Percentiles rank a stretch among this genome's conserved stretches.
These are phyloP conservation scores for Gardenia jasminoides DNA, from an alignment of 257 asterid genomes.

Conservation along the genomic window DNA sequence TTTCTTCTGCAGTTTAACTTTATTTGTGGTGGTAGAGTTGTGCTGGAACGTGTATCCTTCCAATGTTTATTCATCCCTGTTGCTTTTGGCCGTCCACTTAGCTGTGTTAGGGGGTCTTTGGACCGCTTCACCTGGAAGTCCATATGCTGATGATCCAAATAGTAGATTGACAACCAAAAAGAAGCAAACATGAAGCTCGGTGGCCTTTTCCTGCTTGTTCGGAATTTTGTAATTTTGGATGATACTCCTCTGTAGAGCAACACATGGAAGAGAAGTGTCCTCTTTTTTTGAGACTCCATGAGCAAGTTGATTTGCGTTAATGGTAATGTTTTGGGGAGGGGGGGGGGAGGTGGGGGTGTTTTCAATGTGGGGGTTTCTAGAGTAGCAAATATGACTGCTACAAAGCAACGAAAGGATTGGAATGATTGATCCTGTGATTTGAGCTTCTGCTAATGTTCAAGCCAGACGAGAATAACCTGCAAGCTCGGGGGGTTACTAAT, in stretches of 20 bases:
- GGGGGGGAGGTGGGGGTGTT: too few relatives aligned
- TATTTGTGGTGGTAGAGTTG: constrained; percentile 60
- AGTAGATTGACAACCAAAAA: constrained; percentile 22
- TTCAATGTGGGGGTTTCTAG: too few relatives aligned
- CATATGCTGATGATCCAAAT: constrained; percentile 38
- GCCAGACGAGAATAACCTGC: too few relatives aligned
- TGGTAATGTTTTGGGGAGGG: too few relatives aligned
- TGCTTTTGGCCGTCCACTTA: constrained; percentile 67
- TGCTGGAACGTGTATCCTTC: constrained; percentile 96
- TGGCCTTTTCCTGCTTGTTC: not conserved
- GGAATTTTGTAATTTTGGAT: constrained; percentile 3
- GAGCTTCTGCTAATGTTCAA: too few relatives aligned
- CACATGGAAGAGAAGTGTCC: not conserved
- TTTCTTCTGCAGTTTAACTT: constrained; percentile 51
- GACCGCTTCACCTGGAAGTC: constrained; percentile 56
- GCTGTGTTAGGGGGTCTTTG: constrained; percentile 65
- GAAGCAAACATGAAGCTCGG: constrained; percentile 40
- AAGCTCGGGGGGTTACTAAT: too few relatives aligned
- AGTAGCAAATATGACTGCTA: too few relatives aligned
- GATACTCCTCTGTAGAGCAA: too few relatives aligned
- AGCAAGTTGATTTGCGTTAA: too few relatives aligned
- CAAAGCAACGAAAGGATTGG: too few relatives aligned
- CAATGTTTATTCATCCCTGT: constrained; percentile 52
- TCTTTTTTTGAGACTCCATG: too few relatives aligned
- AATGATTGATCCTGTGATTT: too few relatives aligned